phyloP scores from a whole-genome alignment of 2,329 filamentous ascomycete genomes.

The Pseudogymnoascus sp. region DNA sequence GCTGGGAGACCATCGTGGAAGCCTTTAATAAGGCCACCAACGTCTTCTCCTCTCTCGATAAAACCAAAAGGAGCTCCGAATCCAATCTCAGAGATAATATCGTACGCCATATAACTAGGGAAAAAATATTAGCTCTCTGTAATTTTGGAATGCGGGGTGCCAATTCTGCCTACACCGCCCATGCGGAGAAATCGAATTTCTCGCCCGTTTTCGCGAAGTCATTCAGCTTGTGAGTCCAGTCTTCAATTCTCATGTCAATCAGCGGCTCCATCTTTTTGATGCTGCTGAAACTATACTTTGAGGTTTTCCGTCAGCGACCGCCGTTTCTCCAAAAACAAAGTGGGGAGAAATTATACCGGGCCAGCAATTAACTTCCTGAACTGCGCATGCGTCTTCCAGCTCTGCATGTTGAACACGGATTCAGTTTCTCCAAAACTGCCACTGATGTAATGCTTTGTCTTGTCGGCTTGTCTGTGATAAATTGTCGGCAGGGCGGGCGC shows the following conservation, averaged over 20 bases:
- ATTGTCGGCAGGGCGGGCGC: slow-evolving; percentile 49
- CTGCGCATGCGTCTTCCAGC: slow-evolving; percentile 42
- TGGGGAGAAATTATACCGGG: slow-evolving; percentile 28
- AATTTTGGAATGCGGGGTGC: neutral
- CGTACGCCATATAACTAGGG: slow-evolving; percentile 46
- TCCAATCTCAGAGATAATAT: slow-evolving; percentile 49
- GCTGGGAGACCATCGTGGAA: slow-evolving; percentile 47
- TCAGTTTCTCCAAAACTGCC: slow-evolving; percentile 51
- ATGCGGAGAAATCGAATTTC: slow-evolving; percentile 48
- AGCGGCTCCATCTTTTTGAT: slow-evolving; percentile 54
- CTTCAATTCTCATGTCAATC: slow-evolving; percentile 42
- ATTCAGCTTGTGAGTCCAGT: slow-evolving; percentile 45
- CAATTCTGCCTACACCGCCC: slow-evolving; percentile 38
- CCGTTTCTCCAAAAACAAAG: neutral
- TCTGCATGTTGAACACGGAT: slow-evolving; percentile 51
- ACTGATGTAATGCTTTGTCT: slow-evolving; percentile 53
- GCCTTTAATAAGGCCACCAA: slow-evolving; percentile 46
- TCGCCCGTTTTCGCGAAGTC: slow-evolving; percentile 40
- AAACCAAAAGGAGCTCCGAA: slow-evolving; percentile 53
- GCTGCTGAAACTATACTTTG: slow-evolving; percentile 45
- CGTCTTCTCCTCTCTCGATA: slow-evolving; percentile 44
- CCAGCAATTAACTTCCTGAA: slow-evolving; percentile 49
- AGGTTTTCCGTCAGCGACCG: slow-evolving; percentile 15
- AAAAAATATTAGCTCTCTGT: neutral
- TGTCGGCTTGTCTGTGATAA: slow-evolving; percentile 49